Conservation (phyloP, 768 basidiomycete species). For the Suillus weaverae region DNA sequence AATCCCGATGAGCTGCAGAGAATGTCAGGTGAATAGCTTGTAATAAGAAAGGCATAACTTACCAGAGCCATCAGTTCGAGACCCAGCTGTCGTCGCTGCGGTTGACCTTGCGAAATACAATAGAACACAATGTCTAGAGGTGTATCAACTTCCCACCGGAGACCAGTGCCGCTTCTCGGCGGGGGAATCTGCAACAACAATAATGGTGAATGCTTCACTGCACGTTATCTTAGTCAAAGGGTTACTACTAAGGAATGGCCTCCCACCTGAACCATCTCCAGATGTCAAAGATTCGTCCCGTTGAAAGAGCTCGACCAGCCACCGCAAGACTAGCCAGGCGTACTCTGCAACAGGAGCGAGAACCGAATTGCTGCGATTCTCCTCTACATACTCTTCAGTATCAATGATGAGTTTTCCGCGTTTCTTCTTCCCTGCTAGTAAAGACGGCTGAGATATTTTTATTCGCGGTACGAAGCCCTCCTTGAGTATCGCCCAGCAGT, state of each 20-base stretch:
- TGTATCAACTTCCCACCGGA: constrained; percentile 55
- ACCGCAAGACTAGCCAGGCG: constrained; percentile 73
- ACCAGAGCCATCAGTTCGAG: constrained; percentile 35
- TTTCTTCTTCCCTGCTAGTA: constrained; percentile 29
- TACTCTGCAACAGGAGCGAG: constrained; percentile 50
- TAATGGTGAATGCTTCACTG: constrained; percentile 50
- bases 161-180: constrained; percentile 44
- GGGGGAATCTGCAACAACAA: constrained; percentile 61
- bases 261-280: constrained; percentile 32
- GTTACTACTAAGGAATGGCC: background rate
- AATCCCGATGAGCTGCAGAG: constrained; percentile 43
- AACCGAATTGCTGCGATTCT: constrained; percentile 11
- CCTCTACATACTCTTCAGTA: constrained; percentile 27
- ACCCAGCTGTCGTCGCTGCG: constrained; percentile 34
- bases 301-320: constrained; percentile 68
- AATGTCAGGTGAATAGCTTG: background rate
- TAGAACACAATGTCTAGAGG: constrained; percentile 50
- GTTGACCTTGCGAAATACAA: constrained; percentile 34
- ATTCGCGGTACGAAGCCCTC: constrained; percentile 50
- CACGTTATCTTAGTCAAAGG: constrained; percentile 11
- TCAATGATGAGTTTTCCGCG: constrained; percentile 30
- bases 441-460: constrained; percentile 14
- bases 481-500: constrained; percentile 62
- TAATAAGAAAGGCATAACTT: constrained; percentile 3
- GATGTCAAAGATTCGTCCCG: constrained; percentile 50